Base-by-base conservation (phyloP, 257 asterid genomes). In the Salvia miltiorrhiza region DNA sequence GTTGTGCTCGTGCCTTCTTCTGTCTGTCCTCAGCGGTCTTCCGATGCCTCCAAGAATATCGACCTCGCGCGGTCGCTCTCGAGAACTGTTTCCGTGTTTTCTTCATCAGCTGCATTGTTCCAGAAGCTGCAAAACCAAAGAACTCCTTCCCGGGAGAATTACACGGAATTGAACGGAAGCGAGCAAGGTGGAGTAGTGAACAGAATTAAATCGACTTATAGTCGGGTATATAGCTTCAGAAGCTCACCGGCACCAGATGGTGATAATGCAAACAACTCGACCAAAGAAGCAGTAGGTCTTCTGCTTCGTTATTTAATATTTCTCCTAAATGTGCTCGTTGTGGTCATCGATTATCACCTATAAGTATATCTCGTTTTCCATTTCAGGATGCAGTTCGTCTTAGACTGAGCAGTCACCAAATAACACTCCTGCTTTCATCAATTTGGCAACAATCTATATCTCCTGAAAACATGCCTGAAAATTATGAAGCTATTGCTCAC, bases 1-100 rank as follows among this genome's bases (percentile, higher is more conserved):
- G 97, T 90, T 57, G 96, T 93, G 58, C 97, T 90, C 35, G 96
- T 93, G 43, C 98, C 98, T 35, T 84, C 99, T 70, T 88, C 99
- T 13, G 86, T 93, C 67, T 76, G 80, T 73, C 99, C 97, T 52
- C 77, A 79, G 5, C 58, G 77, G 28, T 78, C 73, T 73, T 68
- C 86, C 32, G 67, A 76, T n/a, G 70, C 30, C 52, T 53, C 82
- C 2, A 80, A 81, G 80, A 77, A 71, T 47, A 50, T 79, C 19
- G 85, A 77, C 49, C 82, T 88, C 78, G 89, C 89, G 28, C 80
- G 98, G 74, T 84, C 98, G 21, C 97, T 93, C 52, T 90, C 98
- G 23, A 90, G 97, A 79, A 86, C 92, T 43, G 96, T 87, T 78
- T 93, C 99, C 14, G 97, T 90, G 75, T 90, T 93, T 74, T 90